Conservation (phyloP, 345 rosid genomes). For the Aquilaria sinensis region DNA sequence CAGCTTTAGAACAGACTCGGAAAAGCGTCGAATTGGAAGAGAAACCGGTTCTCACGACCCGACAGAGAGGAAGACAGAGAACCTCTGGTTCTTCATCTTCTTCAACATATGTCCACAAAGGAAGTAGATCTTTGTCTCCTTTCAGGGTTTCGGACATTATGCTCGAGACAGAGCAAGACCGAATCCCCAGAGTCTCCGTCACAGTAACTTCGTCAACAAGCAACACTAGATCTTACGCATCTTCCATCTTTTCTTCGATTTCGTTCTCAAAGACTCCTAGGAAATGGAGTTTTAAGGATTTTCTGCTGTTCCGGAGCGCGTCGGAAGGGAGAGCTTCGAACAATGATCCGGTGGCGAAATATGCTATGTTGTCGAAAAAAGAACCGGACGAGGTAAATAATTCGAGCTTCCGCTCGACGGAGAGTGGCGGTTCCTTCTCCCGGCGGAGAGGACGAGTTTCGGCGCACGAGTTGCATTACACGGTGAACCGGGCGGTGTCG, state of each 20-base stretch:
- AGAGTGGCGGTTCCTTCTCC: conserved; percentile 35
- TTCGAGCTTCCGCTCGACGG: conserved; percentile 58
- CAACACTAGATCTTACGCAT: conserved; percentile 26
- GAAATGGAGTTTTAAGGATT: conserved; percentile 77
- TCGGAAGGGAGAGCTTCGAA: conserved; percentile 71
- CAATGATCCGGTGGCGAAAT: conserved; percentile 36
- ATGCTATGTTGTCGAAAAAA: conserved; percentile 37
- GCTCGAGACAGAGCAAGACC: conserved; percentile 32
- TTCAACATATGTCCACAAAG: conserved; percentile 35
- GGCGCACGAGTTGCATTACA: conserved; percentile 45
- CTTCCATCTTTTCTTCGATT: conserved; percentile 50
- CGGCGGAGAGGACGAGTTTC: conserved; percentile 31
- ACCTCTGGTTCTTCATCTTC: conserved; percentile 13
- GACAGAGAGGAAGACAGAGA: conserved; percentile 20
- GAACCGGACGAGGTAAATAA: conserved; percentile 38
- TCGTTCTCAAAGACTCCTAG: conserved; percentile 45
- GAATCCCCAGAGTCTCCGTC: conserved; percentile 18
- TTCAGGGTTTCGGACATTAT: conserved; percentile 57
- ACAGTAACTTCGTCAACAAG: conserved; percentile 21
- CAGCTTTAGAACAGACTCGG: conserved; percentile 31
- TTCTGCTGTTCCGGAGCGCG: conserved; percentile 76
- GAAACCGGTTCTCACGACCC: not conserved
- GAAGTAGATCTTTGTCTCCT: conserved; percentile 66
- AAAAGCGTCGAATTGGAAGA: conserved; percentile 4
- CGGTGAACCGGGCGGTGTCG: conserved; percentile 29